Evolutionary conservation across 1,284 basidiomycete species (phyloP).

Genomic region (Cryptococcus hybrid): DNA sequence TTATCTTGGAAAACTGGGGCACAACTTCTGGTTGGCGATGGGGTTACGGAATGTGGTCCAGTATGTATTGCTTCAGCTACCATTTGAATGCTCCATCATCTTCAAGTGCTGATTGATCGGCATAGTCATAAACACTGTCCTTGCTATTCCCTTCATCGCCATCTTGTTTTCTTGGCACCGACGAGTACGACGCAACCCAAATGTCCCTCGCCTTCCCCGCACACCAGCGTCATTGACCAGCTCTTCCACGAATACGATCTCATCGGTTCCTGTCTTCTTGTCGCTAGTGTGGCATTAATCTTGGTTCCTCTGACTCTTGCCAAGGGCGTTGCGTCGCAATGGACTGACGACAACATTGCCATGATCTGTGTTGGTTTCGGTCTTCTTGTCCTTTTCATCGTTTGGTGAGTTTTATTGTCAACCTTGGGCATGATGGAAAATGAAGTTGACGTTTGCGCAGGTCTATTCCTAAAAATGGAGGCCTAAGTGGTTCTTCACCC

Average conservation of each 20-base stretch:
- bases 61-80: too few relatives aligned
- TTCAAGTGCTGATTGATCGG: not conserved
- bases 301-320: constrained; percentile 7
- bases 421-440: too few relatives aligned
- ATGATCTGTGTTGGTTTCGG: constrained; percentile 11
- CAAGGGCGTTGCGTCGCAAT: constrained; percentile 7
- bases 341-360: constrained; percentile 6
- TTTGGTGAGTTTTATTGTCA: constrained; percentile 1
- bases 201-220: not conserved
- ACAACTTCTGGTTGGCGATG: too few relatives aligned
- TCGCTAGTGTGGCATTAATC: constrained; percentile 3
- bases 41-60: too few relatives aligned
- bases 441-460: not conserved
- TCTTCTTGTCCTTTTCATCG: constrained; percentile 3
- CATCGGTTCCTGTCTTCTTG: constrained; percentile 4
- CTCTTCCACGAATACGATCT: constrained; percentile 9
- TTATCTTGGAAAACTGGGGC: too few relatives aligned
- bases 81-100: too few relatives aligned
- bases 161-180: constrained; percentile 6
- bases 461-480: constrained; percentile 13
- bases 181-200: not conserved
- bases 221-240: constrained; percentile 1
- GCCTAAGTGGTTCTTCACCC: constrained; percentile 12
- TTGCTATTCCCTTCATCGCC: constrained; percentile 7
- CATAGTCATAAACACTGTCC: constrained; percentile 7